These are phyloP conservation scores for Neurospora tetraspora DNA, from an alignment of 495 filamentous ascomycete genomes.

Conservation along the genomic window DNA sequence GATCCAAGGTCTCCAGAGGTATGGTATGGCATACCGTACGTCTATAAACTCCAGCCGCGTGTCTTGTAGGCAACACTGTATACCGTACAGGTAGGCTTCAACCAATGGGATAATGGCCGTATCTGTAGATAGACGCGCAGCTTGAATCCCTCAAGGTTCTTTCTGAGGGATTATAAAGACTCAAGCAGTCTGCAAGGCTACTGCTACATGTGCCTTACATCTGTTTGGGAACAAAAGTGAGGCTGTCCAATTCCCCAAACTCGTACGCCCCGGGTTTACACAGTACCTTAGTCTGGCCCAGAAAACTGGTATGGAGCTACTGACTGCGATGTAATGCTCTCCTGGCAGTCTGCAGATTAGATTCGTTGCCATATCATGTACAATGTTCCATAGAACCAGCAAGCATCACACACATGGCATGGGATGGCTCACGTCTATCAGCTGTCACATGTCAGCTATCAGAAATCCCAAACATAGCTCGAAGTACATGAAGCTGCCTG, in stretches of 20 bases:
- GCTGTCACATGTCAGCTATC: background rate
- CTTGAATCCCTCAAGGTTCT: too few species aligned
- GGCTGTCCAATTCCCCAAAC: background rate
- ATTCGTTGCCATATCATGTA: too few species aligned
- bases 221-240: background rate
- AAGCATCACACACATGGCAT: too few species aligned
- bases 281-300: background rate
- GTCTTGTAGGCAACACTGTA: background rate
- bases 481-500: too few species aligned
- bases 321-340: background rate
- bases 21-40: background rate
- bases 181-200: background rate
- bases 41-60: background rate
- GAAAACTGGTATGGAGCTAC: background rate
- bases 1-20: background rate
- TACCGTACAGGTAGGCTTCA: too few species aligned
- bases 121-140: too few species aligned
- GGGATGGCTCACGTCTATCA: background rate
- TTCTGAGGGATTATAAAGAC: background rate
- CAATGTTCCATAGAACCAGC: too few species aligned
- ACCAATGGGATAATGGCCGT: background rate
- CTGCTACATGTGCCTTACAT: background rate
- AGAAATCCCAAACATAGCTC: too few species aligned
- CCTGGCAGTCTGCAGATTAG: background rate
- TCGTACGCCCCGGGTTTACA: background rate